Base-by-base conservation (phyloP, 495 filamentous ascomycete genomes). In the Glutinoglossum americanum region DNA sequence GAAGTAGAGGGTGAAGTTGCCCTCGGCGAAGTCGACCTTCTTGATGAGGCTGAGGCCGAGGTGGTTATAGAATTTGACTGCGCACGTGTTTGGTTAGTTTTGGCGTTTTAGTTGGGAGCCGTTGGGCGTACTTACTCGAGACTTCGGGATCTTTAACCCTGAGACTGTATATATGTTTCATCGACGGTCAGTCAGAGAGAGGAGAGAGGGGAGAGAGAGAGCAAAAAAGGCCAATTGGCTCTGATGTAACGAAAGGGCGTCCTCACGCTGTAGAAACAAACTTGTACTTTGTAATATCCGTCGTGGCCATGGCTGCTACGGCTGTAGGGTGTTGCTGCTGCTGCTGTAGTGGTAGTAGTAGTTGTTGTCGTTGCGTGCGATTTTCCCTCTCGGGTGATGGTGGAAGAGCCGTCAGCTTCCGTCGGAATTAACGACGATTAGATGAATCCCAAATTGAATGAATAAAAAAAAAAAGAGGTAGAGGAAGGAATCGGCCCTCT, bases 71-170 rank as follows among this genome's bases (percentile, higher is more conserved):
- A 87, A 98, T 63, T 92, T 85, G 71, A 96, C 81, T 80, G 51
- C 19, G 57, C 21, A 26, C 11, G n/a, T 1, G 26, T 26, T 61
- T 4, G 45, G 56, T 54, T 37, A 32, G 49, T 19, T 5, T 26
- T 25, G 13, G 6, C 15, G 27, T 9, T 21, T 57, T 4, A 6
- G 15, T 4, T 49, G 8, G 41, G 44, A 9, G 30, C 1, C n/a
- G 11, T 2, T 32, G 17, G n/a, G 15, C 37, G n/a, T 48, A 63
- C 66, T 32, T 68, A 83, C 83, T 70, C 23, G 87, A 94, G 64
- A 73, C 76, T 67, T 89, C 80, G 3, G 92, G 92, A 69, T 98
- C 88, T 70, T 96, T 97, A 66, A 96, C 86, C 69, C 92, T 80
- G 63, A 95, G 70, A 89, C 89, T 94, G 3, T 27, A 2, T 15